Conservation (phyloP, 2,329 filamentous ascomycete genomes). For the Cladophialophora chaetospira region DNA sequence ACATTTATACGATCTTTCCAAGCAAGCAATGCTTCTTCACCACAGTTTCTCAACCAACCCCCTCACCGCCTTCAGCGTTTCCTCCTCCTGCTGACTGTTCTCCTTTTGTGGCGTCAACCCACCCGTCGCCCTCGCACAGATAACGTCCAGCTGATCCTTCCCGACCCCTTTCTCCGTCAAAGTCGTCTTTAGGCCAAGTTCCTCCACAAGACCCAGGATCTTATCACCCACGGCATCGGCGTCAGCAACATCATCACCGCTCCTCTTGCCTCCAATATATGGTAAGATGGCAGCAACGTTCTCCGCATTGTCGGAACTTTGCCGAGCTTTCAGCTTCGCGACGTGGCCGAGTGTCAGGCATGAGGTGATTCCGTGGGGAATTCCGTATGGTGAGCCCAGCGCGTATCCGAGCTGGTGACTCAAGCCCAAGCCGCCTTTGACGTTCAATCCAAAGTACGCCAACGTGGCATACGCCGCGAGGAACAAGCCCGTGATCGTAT, state of each 20-base stretch:
- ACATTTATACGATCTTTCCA: too few relatives aligned
- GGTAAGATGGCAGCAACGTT: slow-evolving; percentile 34
- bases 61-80: slow-evolving; percentile 18
- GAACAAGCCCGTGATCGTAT: slow-evolving; percentile 54
- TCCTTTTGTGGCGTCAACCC: slow-evolving; percentile 25
- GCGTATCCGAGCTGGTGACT: slow-evolving; percentile 54
- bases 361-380: slow-evolving; percentile 59
- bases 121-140: slow-evolving; percentile 29
- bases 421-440: slow-evolving; percentile 41
- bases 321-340: slow-evolving; percentile 54
- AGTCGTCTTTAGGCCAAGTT: slow-evolving; percentile 31
- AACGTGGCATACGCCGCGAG: slow-evolving; percentile 56
- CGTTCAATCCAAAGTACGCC: slow-evolving; percentile 53
- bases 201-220: slow-evolving; percentile 31
- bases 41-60: slow-evolving; percentile 27
- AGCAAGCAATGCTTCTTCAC: too few relatives aligned
- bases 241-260: slow-evolving; percentile 32
- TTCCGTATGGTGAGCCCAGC: slow-evolving; percentile 56
- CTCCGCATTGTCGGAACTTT: slow-evolving; percentile 45
- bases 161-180: slow-evolving; percentile 32
- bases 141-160: slow-evolving; percentile 31
- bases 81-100: slow-evolving; percentile 24
- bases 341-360: slow-evolving; percentile 59
- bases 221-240: slow-evolving; percentile 29
- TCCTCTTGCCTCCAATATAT: slow-evolving; percentile 24